These are phyloP conservation scores for Dactylonectria estremocensis DNA, from an alignment of 2,329 filamentous ascomycete species.

Conservation along the genomic window DNA sequence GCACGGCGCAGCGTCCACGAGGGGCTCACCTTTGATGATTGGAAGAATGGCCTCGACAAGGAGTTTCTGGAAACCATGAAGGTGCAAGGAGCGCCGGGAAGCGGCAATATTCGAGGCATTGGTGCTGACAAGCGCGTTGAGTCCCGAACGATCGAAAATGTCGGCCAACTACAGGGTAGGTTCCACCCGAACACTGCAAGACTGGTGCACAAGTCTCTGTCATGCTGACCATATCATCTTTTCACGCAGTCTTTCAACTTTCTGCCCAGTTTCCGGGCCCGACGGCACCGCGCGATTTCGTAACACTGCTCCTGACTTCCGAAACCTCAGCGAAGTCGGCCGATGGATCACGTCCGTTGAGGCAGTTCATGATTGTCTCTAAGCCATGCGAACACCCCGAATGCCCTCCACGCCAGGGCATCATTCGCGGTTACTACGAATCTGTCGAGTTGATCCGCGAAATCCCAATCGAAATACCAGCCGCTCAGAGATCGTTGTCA, in stretches of 20 bases:
- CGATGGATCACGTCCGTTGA: constrained; percentile 59
- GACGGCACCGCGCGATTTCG: constrained; percentile 89
- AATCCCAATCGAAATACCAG: constrained; percentile 70
- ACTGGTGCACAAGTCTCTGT: constrained; percentile 6
- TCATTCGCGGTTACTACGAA: constrained; percentile 89
- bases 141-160: constrained; percentile 68
- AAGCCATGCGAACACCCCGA: constrained; percentile 86
- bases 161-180: constrained; percentile 75
- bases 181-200: background rate
- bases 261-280: constrained; percentile 93
- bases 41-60: constrained; percentile 81
- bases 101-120: constrained; percentile 86
- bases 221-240: constrained; percentile 31
- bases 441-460: constrained; percentile 93
- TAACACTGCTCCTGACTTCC: constrained; percentile 83
- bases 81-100: constrained; percentile 77
- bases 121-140: constrained; percentile 85
- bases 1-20: constrained; percentile 87
- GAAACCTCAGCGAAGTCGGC: constrained; percentile 60
- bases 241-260: constrained; percentile 79
- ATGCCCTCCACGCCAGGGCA: constrained; percentile 78
- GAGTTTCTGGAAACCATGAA: constrained; percentile 88
- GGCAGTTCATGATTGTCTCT: constrained; percentile 90
- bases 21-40: constrained; percentile 82
- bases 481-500: constrained; percentile 52